Evolutionary conservation across 371 early-diverging fungal genomes (phyloP), one percentile per base, ranked within the genome.

Genomic region (Fennellomyces sp.): DNA sequence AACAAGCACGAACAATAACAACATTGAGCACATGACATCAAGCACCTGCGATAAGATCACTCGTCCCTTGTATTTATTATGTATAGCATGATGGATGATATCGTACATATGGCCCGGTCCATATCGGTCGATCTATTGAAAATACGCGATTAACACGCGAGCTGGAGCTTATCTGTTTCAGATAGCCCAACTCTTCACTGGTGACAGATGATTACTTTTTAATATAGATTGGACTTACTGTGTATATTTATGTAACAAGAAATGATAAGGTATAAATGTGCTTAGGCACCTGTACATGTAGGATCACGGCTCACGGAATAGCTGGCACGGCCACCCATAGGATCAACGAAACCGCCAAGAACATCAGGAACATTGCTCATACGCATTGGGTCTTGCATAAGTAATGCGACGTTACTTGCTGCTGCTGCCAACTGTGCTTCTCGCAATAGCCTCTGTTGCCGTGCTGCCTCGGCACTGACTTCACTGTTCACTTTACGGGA

Each of bases 281-380:
- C 10, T 56, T 66, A 66, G 23, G 66, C 66, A 26, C 66, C 66
- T 11, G 66, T 66, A 39, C 30, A 51, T 30, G 61, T 66, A 13
- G 61, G 61, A 39, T 66, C 66, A 17, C 25, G 12, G 15, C 58
- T 56, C 2, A 25, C 15, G 33, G 53, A 26, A 33, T 57, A 42
- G 54, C 35, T 57, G 19, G 56, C 57, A 10, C 56, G 53, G 5
- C 61, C 66, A 50, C 66, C 66, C 66, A 66, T 66, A 4, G 66
- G 66, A 50, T 66, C 66, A 27, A 61, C 61, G 54, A 53, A 66
- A 29, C 21, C 28, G 17, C 66, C 66, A 21, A 66, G 39, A 7
- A 52, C 41, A 21, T 61, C 66, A 1, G 66, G 66, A 2, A 31
- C 27, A n/a, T 35, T 38, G 27, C 25, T 38, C 41, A 60, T 56